Conservation (phyloP, 441 rosid genomes). For the Melianthus villosus region DNA sequence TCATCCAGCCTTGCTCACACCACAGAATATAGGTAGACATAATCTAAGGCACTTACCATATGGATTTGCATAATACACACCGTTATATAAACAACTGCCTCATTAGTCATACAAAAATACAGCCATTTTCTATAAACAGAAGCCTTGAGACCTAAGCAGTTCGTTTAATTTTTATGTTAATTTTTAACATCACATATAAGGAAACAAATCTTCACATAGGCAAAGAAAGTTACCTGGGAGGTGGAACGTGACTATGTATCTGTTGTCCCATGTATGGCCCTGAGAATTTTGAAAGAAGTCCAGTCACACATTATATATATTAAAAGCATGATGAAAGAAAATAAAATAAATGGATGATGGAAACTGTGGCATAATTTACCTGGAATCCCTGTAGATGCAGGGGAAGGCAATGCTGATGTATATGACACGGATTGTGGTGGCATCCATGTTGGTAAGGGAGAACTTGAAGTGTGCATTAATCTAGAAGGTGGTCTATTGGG, state of each 20-base stretch:
- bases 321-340: not conserved
- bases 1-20: too few species aligned
- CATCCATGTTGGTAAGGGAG: conserved; percentile 32
- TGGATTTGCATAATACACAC: too few species aligned
- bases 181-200: not conserved
- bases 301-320: conserved; percentile 10
- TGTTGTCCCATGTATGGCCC: conserved; percentile 31
- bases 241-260: conserved; percentile 16
- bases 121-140: too few species aligned
- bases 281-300: conserved; percentile 18
- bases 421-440: conserved; percentile 35
- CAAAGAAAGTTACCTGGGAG: conserved; percentile 23
- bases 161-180: too few species aligned
- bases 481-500: conserved; percentile 35
- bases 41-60: too few species aligned
- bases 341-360: not conserved
- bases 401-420: conserved; percentile 21
- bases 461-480: conserved; percentile 23
- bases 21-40: too few species aligned
- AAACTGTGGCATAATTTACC: conserved; percentile 17
- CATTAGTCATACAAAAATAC: too few species aligned
- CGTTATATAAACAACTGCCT: too few species aligned
- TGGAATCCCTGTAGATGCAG: conserved; percentile 28
- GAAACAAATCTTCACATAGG: not conserved
- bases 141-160: too few species aligned